These are phyloP conservation scores for Aschersonia sp. DNA, from an alignment of 2,329 filamentous ascomycete species.

Conservation along the genomic window DNA sequence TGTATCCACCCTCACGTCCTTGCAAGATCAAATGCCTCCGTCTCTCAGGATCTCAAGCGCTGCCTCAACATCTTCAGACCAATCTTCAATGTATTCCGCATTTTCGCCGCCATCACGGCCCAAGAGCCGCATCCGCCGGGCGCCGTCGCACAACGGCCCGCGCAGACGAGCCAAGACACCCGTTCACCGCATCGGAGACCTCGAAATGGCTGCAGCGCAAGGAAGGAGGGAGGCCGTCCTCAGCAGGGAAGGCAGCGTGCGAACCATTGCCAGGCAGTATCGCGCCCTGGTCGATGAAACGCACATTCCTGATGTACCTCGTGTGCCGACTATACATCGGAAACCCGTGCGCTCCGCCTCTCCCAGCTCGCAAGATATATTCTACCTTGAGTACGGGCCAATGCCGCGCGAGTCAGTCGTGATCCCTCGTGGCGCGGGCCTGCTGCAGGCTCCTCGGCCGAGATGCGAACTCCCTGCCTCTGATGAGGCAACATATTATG, in stretches of 20 bases:
- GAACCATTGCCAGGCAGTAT: conserved; percentile 37
- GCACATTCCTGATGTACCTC: conserved; percentile 16
- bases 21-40: too few species aligned
- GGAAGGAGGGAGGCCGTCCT: conserved; percentile 7
- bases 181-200: conserved; percentile 32
- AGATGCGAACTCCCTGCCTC: conserved; percentile 18
- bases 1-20: too few species aligned
- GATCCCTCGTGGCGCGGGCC: background rate
- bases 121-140: conserved; percentile 1
- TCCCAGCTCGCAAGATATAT: background rate
- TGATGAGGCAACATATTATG: conserved; percentile 27
- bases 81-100: background rate
- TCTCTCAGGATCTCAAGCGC: too few species aligned
- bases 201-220: conserved; percentile 19
- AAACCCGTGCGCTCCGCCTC: conserved; percentile 1
- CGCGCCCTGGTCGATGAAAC: conserved; percentile 26
- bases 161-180: conserved; percentile 30
- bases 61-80: background rate
- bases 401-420: background rate
- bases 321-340: conserved; percentile 11
- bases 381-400: background rate
- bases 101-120: too few species aligned
- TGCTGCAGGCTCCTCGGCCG: conserved; percentile 1
- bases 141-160: conserved; percentile 2
- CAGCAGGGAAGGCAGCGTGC: conserved; percentile 25